phyloP scores from a whole-genome alignment of 139 green algal genomes.

The Haematococcus lacustris region DNA sequence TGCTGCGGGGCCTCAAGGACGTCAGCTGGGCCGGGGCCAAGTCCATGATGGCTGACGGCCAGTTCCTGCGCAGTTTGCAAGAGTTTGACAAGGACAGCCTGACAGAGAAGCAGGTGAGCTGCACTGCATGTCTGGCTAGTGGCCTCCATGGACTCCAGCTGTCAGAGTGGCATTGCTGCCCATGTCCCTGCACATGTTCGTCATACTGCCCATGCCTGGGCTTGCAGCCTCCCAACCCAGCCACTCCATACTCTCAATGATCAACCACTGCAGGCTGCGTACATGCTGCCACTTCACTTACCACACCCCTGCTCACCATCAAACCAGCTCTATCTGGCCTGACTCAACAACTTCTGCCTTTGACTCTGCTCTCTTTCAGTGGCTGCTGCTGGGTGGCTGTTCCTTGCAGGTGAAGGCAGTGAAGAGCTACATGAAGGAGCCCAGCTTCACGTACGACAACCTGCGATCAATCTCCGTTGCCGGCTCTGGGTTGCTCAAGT shows the following conservation, averaged over 20 bases:
- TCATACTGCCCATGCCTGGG: too few relatives aligned
- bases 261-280: too few relatives aligned
- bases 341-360: too few relatives aligned
- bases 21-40: slow-evolving; percentile 80
- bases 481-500: slow-evolving; percentile 65
- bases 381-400: too few relatives aligned
- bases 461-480: slow-evolving; percentile 41
- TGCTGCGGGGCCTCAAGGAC: slow-evolving; percentile 76
- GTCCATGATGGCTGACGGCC: slow-evolving; percentile 79
- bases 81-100: slow-evolving; percentile 80
- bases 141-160: too few relatives aligned
- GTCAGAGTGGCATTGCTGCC: too few relatives aligned
- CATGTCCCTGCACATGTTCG: too few relatives aligned
- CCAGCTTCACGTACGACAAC: slow-evolving; percentile 67
- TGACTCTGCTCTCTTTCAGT: slow-evolving; percentile 36
- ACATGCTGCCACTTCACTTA: slow-evolving; percentile 70
- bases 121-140: too few relatives aligned
- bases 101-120: slow-evolving; percentile 56
- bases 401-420: slow-evolving; percentile 65
- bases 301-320: slow-evolving; percentile 50
- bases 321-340: too few relatives aligned
- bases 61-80: slow-evolving; percentile 70
- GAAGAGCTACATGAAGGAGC: slow-evolving; percentile 81
- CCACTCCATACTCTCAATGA: too few relatives aligned
- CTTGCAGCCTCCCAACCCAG: too few relatives aligned